Percentiles rank a stretch among this genome's conserved stretches.
These are phyloP conservation scores for Termitomyces sp. DNA, from an alignment of 768 basidiomycete species.

Conservation along the genomic window DNA sequence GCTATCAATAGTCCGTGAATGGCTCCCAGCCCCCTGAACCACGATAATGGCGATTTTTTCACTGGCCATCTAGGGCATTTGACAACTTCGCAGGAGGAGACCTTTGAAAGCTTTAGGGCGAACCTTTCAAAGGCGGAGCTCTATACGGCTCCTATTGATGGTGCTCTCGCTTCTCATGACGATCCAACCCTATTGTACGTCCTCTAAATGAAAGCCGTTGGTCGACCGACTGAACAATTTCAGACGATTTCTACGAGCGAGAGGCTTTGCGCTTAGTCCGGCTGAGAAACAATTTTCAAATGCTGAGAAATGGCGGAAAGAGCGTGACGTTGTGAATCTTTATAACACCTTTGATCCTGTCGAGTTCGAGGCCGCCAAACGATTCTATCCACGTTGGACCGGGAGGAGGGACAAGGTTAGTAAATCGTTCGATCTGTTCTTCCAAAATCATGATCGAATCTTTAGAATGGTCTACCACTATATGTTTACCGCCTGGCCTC, in stretches of 20 bases:
- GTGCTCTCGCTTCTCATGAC: conserved; percentile 44
- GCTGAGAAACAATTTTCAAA: conserved; percentile 70
- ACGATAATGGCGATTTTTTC: conserved; percentile 18
- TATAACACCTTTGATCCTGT: conserved; percentile 52
- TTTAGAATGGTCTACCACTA: conserved; percentile 61
- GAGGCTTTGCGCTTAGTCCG: conserved; percentile 55
- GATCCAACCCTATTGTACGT: conserved; percentile 65
- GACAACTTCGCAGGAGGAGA: conserved; percentile 39
- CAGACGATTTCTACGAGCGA: conserved; percentile 82
- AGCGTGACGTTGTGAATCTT: conserved; percentile 56
- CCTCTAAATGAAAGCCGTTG: background rate
- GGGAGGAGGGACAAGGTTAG: conserved; percentile 70
- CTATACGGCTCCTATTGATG: conserved; percentile 36
- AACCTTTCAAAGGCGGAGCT: conserved; percentile 45
- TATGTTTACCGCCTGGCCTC: conserved; percentile 76
- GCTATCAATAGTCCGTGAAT: background rate
- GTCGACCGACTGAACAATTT: background rate
- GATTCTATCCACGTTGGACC: conserved; percentile 79
- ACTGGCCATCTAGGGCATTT: conserved; percentile 54
- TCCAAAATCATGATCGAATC: background rate
- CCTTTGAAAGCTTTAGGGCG: conserved; percentile 49
- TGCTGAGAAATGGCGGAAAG: conserved; percentile 63
- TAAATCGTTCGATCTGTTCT: background rate
- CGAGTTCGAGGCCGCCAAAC: conserved; percentile 55
- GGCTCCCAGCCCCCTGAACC: background rate